phyloP scores from a whole-genome alignment of 768 basidiomycete genomes.

The Lactifluus rugatus region DNA sequence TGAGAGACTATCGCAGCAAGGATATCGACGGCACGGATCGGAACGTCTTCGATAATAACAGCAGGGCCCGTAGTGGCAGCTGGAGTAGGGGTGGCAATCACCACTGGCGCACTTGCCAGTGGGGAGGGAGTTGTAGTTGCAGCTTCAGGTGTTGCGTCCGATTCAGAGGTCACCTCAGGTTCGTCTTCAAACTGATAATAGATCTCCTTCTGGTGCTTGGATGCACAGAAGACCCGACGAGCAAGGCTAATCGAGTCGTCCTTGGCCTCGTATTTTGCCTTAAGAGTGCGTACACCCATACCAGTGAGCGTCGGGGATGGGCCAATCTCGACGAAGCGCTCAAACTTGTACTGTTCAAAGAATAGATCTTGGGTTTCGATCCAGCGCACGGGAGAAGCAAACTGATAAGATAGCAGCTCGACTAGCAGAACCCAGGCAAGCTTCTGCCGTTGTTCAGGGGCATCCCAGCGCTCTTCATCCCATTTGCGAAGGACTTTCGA shows the following conservation, averaged over 20 bases:
- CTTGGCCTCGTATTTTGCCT: slow-evolving; percentile 85
- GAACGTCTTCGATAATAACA: slow-evolving; percentile 76
- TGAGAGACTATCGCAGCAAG: slow-evolving; percentile 86
- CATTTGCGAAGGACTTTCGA: slow-evolving; percentile 91
- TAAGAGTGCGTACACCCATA: slow-evolving; percentile 84
- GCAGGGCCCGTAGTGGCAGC: slow-evolving; percentile 36
- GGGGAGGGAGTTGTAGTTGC: slow-evolving; percentile 25
- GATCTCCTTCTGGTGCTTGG: slow-evolving; percentile 94
- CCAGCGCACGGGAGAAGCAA: slow-evolving; percentile 97
- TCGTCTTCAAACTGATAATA: slow-evolving; percentile 98
- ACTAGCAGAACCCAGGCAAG: slow-evolving; percentile 95
- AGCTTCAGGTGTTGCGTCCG: slow-evolving; percentile 27
- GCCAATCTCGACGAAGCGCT: slow-evolving; percentile 91
- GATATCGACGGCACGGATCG: slow-evolving; percentile 85
- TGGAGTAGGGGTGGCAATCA: slow-evolving; percentile 33
- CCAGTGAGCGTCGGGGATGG: slow-evolving; percentile 94
- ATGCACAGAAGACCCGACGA: slow-evolving; percentile 80
- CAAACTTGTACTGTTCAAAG: slow-evolving; percentile 78
- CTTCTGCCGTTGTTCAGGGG: slow-evolving; percentile 74
- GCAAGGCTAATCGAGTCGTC: slow-evolving; percentile 78
- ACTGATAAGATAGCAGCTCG: slow-evolving; percentile 95
- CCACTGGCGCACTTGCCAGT: slow-evolving; percentile 28
- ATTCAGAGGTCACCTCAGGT: slow-evolving; percentile 28
- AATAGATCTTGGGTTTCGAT: slow-evolving; percentile 97
- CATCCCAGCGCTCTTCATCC: slow-evolving; percentile 86